These are phyloP conservation scores for Colletotrichum agaves DNA, from an alignment of 2,329 filamentous ascomycete species.

Conservation along the genomic window DNA sequence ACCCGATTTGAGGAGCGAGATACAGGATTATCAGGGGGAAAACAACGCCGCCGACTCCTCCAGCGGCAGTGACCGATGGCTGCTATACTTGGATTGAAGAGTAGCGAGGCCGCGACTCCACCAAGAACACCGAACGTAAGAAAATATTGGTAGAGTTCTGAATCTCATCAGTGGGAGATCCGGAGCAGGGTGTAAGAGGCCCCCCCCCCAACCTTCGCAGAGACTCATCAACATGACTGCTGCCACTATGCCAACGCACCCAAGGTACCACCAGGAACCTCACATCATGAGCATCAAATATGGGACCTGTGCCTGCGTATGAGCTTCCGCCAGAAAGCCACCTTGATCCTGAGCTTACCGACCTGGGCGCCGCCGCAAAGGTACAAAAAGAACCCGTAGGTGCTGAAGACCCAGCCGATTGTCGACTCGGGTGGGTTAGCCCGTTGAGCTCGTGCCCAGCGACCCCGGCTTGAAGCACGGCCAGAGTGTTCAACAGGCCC, in stretches of 20 bases:
- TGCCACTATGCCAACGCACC: slow-evolving; percentile 65
- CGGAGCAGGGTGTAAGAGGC: neutral
- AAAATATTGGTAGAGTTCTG: slow-evolving; percentile 77
- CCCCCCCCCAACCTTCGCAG: slow-evolving; percentile 64
- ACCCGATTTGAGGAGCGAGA: slow-evolving; percentile 43
- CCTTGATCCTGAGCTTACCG: slow-evolving; percentile 45
- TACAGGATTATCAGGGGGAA: slow-evolving; percentile 53
- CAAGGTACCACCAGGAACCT: slow-evolving; percentile 65
- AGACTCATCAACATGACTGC: slow-evolving; percentile 68
- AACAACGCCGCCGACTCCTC: slow-evolving; percentile 66
- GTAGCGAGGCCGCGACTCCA: slow-evolving; percentile 72
- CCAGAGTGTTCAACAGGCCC: slow-evolving; percentile 74
- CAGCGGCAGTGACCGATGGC: slow-evolving; percentile 78
- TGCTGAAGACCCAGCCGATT: slow-evolving; percentile 79
- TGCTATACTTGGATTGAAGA: slow-evolving; percentile 76
- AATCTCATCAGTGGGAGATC: neutral
- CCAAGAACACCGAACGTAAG: slow-evolving; percentile 74
- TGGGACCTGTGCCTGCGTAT: slow-evolving; percentile 54
- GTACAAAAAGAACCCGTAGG: slow-evolving; percentile 77
- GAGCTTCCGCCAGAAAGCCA: too few species aligned
- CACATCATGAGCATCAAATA: slow-evolving; percentile 77
- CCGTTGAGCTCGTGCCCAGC: slow-evolving; percentile 69
- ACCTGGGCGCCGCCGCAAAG: slow-evolving; percentile 77
- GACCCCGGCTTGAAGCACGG: slow-evolving; percentile 75
- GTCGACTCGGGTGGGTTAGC: slow-evolving; percentile 67